These are phyloP conservation scores for Pseudogymnoascus sp. DNA, from an alignment of 2,329 filamentous ascomycete species.

Conservation along the genomic window DNA sequence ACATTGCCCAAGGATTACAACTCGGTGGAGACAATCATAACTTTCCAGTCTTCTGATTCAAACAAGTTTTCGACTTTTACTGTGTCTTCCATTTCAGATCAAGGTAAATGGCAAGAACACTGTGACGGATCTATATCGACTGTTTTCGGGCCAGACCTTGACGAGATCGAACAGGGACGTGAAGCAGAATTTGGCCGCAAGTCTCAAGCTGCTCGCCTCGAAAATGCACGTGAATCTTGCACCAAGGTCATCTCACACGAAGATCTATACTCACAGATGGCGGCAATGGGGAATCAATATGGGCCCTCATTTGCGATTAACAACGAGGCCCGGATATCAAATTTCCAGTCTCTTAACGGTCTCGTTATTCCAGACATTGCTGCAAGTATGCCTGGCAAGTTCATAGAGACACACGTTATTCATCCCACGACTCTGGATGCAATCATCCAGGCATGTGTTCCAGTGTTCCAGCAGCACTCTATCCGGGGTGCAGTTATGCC, in stretches of 20 bases:
- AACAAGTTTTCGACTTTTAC: background rate
- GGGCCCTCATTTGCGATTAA: background rate
- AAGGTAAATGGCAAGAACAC: background rate
- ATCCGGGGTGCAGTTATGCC: background rate
- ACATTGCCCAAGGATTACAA: background rate
- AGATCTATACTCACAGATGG: background rate
- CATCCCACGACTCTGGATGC: background rate
- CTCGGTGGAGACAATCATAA: background rate
- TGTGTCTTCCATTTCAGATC: background rate
- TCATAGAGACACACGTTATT: background rate
- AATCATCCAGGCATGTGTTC: background rate
- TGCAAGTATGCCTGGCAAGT: background rate
- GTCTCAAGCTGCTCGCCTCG: background rate
- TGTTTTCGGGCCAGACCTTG: background rate
- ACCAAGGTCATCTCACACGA: background rate
- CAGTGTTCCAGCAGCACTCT: background rate
- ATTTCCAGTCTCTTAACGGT: background rate
- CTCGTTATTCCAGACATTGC: background rate
- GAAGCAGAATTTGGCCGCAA: background rate
- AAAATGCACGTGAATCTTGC: background rate
- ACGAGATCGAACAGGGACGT: background rate
- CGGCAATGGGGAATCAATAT: constrained; percentile 15
- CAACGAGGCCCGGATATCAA: background rate
- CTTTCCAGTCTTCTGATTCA: background rate
- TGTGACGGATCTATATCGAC: background rate